A percentile compares a stretch with the other conserved stretches of the same genome.
These are phyloP conservation scores for Trametes meyenii DNA, from an alignment of 768 basidiomycete species.

Conservation along the genomic window DNA sequence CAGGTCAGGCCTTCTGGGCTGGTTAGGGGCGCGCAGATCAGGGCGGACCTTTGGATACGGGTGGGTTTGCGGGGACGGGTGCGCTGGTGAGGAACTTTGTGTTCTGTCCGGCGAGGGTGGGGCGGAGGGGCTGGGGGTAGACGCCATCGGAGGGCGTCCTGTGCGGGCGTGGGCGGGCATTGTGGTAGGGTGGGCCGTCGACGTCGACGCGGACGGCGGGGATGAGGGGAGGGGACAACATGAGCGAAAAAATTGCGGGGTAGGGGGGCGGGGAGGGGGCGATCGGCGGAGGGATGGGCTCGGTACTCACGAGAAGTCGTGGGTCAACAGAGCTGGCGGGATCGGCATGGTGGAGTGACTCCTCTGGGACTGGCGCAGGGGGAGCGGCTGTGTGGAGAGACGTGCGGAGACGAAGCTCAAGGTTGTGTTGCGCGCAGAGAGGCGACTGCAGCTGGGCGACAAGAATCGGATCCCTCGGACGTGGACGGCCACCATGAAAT, in stretches of 20 bases:
- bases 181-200: neutral
- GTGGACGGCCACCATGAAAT: constrained; percentile 24
- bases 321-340: constrained; percentile 30
- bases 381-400: neutral
- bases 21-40: neutral
- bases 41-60: constrained; percentile 17
- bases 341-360: constrained; percentile 28
- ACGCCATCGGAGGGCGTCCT: constrained; percentile 27
- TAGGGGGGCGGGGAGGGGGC: neutral
- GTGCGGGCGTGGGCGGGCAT: neutral
- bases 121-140: constrained; percentile 28
- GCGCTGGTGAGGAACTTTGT: constrained; percentile 12
- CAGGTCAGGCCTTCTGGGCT: neutral
- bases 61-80: neutral
- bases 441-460: neutral
- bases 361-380: neutral
- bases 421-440: no score
- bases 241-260: constrained; percentile 5
- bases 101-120: constrained; percentile 18
- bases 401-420: neutral
- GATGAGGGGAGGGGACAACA: constrained; percentile 15
- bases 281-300: no score
- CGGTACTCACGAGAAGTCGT: constrained; percentile 31
- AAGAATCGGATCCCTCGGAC: constrained; percentile 4
- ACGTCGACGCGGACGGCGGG: constrained; percentile 5